These are phyloP conservation scores for Elongisporangium prolatum DNA, from an alignment of 352 stramenopile genomes.

Conservation along the genomic window DNA sequence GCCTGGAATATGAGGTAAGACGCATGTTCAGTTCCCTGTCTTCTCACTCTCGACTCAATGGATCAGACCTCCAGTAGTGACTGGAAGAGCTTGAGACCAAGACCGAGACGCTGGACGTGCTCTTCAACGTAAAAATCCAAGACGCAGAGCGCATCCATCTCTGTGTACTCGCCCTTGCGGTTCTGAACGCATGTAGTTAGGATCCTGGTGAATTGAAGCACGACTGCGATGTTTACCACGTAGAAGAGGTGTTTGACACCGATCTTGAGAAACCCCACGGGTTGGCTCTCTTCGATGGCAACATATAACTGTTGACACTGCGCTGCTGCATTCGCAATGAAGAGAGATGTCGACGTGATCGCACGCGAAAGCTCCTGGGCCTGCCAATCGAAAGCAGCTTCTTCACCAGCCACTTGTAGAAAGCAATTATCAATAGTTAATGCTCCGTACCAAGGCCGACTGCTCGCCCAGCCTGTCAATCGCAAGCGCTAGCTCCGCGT, in stretches of 20 bases:
- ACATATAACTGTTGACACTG: constrained; percentile 44
- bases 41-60: background rate
- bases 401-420: background rate
- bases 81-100: constrained; percentile 64
- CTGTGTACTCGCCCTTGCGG: constrained; percentile 47
- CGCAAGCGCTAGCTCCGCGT: constrained; percentile 13
- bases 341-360: constrained; percentile 53
- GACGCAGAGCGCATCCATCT: constrained; percentile 73
- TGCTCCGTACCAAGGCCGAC: constrained; percentile 35
- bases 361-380: constrained; percentile 50
- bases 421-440: constrained; percentile 1
- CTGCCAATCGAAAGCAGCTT: constrained; percentile 14
- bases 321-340: constrained; percentile 14
- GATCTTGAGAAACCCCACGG: constrained; percentile 60
- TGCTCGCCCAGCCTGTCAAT: constrained; percentile 39
- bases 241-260: constrained; percentile 78
- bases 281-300: constrained; percentile 14
- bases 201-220: background rate
- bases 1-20: background rate
- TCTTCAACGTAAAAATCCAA: constrained; percentile 77
- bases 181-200: constrained; percentile 23
- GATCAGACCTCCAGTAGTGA: constrained; percentile 34
- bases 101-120: constrained; percentile 42
- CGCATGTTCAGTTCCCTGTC: background rate
- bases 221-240: constrained; percentile 28